A percentile compares a stretch with the other conserved stretches of the same genome.
Conservation (phyloP, 176 grass and related monocot species). For the Calamus simplicifolius region DNA sequence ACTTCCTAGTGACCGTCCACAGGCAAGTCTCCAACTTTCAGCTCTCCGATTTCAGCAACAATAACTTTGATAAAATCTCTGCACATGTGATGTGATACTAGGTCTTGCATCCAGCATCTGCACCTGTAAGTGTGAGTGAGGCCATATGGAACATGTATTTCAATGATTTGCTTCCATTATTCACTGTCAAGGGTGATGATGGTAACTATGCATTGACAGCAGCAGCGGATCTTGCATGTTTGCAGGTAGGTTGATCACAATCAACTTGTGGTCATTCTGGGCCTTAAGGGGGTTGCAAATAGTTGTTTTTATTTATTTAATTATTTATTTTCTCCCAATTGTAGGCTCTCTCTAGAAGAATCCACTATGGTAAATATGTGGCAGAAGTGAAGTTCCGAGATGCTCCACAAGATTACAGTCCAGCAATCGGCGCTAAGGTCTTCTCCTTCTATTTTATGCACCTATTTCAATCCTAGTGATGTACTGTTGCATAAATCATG, state of each 20-base stretch:
- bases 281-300: neutral
- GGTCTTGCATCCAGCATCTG: constrained; percentile 57
- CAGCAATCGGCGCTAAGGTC: constrained; percentile 63
- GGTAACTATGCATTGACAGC: constrained; percentile 63
- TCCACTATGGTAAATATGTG: constrained; percentile 84
- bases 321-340: neutral
- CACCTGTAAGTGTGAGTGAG: constrained; percentile 44
- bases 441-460: neutral
- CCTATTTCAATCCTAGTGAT: too few relatives aligned
- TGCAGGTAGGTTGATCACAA: constrained; percentile 49
- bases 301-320: constrained; percentile 4
- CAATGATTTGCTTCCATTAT: constrained; percentile 57
- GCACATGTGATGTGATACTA: constrained; percentile 11
- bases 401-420: constrained; percentile 66
- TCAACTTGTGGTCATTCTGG: neutral
- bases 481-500: too few relatives aligned
- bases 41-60: constrained; percentile 5
- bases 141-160: constrained; percentile 95
- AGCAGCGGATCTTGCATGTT: constrained; percentile 68
- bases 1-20: constrained; percentile 23
- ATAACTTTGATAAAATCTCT: neutral
- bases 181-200: constrained; percentile 65
- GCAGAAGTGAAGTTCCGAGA: constrained; percentile 90
- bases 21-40: constrained; percentile 24
- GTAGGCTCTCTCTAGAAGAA: constrained; percentile 85